Evolutionary conservation across 192 early-diverging fungal species (phyloP), one percentile per base, ranked within the genome.

Genomic region (Linnemannia hyalina): DNA sequence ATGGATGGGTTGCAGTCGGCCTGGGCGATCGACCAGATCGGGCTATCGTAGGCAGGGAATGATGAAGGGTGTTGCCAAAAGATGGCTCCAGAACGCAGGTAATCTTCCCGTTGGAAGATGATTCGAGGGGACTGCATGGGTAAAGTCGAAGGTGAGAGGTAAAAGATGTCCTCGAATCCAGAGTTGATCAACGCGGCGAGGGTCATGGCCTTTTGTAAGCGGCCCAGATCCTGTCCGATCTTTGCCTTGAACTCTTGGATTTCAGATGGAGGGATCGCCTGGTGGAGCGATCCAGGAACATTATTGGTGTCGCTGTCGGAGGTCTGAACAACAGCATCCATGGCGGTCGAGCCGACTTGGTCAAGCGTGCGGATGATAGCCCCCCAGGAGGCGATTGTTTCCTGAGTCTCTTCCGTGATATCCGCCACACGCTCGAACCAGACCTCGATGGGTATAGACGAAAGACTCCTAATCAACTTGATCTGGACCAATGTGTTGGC

Each of bases 101-200:
- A 86, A 1, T 81, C 79, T 0, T 69, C 70, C 15, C 81, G 84
- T 18, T 81, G 75, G 68, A 86, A 74, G 38, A 81, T 36, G 10
- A 74, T 2, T 29, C 76, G 55, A 5, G 84, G 84, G 0, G 84
- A 86, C 46, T 81, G 79, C 79, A 81, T 81, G 9, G 84, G 84
- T 2, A 86, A 47, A 23, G 84, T 86, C 6, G 84, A 80, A 2
- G 84, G 84, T 6, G 84, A 80, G 40, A 74, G 77, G 26, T 77
- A 86, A 29, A 86, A 63, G 4, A 86, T 86, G n/a, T 86, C 84
- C 15, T 86, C 84, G 68, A 86, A 86, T 44, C 84, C 84, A 74
- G 84, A 86, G 72, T 86, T 86, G 76, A 86, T 81, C 57, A 86
- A 54, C 5, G 84, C 79, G 10, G 84, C 84, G 20, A 86, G 38